Percentiles rank a stretch among this genome's conserved stretches.
These are phyloP conservation scores for Lasiosphaeriaceae sp. DNA, from an alignment of 495 filamentous ascomycete species.

Conservation along the genomic window DNA sequence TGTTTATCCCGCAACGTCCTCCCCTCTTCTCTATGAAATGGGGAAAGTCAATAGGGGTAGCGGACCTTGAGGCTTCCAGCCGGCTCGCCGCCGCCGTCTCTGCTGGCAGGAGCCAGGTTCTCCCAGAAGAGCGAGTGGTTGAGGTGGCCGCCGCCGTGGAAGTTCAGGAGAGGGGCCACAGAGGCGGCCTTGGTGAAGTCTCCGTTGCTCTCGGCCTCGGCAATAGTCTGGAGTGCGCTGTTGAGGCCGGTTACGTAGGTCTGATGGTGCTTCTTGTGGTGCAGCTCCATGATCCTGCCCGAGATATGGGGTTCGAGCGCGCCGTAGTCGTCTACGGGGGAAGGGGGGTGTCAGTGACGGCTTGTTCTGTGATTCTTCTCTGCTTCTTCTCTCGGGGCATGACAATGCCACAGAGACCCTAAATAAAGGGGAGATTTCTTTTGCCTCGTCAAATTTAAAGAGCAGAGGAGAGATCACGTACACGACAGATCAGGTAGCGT, in stretches of 20 bases:
- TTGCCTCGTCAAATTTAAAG: too few species aligned
- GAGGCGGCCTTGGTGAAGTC: constrained; percentile 70
- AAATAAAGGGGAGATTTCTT: too few species aligned
- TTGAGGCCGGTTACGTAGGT: constrained; percentile 76
- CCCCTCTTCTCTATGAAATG: too few species aligned
- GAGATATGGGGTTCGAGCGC: constrained; percentile 94
- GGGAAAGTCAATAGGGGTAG: neutral
- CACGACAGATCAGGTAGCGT: constrained; percentile 93
- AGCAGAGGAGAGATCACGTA: constrained; percentile 40
- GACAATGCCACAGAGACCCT: too few species aligned
- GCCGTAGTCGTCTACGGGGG: constrained; percentile 87
- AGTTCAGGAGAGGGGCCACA: constrained; percentile 85
- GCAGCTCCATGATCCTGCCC: constrained; percentile 96
- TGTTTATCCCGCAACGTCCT: too few species aligned
- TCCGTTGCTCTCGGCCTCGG: constrained; percentile 51
- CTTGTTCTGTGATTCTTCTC: neutral
- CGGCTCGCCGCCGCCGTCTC: constrained; percentile 70
- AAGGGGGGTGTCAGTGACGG: too few species aligned
- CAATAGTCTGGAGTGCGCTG: constrained; percentile 57
- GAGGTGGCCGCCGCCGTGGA: constrained; percentile 92
- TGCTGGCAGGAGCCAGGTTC: constrained; percentile 77
- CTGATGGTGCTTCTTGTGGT: constrained; percentile 75
- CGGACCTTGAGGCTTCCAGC: constrained; percentile 48
- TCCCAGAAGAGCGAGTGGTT: constrained; percentile 98
- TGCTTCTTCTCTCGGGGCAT: too few species aligned